A percentile compares a stretch with the other conserved stretches of the same genome.
Evolutionary conservation across 2,329 filamentous ascomycete species (phyloP).

Genomic region (Sporothrix globosa): DNA sequence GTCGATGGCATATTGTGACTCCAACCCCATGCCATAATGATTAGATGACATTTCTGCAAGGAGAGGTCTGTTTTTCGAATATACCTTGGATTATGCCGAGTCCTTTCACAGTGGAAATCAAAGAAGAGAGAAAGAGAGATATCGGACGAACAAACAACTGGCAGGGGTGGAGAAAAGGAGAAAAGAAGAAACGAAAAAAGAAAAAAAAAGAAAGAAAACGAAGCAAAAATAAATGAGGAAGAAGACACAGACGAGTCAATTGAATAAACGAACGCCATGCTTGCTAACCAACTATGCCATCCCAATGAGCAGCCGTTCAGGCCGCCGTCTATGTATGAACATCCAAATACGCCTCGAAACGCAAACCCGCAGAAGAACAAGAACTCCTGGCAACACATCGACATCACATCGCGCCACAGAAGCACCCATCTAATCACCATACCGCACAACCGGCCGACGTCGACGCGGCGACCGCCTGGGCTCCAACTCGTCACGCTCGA

Average conservation of each 20-base stretch:
- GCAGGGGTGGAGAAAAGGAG: neutral
- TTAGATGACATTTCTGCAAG: neutral
- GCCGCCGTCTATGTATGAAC: neutral
- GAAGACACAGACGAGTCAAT: neutral
- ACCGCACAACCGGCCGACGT: slow-evolving; percentile 29
- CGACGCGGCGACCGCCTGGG: slow-evolving; percentile 36
- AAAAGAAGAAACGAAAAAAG: neutral
- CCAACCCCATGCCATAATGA: too few species aligned
- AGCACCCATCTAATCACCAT: slow-evolving; percentile 2
- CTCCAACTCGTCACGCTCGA: slow-evolving; percentile 33
- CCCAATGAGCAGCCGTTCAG: neutral
- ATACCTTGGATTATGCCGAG: neutral
- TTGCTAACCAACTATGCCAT: slow-evolving; percentile 7
- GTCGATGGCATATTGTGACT: too few species aligned
- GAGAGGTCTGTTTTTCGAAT: neutral
- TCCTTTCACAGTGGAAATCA: neutral
- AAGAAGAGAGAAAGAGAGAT: neutral
- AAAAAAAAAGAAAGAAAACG: neutral
- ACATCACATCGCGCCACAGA: neutral
- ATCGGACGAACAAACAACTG: neutral
- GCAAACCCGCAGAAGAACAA: neutral
- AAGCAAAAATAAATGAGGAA: neutral
- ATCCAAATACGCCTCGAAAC: slow-evolving; percentile 3
- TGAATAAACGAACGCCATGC: neutral
- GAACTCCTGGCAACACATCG: neutral